These are phyloP conservation scores for Peronospora belbahrii DNA, from an alignment of 352 stramenopile genomes.

Conservation along the genomic window DNA sequence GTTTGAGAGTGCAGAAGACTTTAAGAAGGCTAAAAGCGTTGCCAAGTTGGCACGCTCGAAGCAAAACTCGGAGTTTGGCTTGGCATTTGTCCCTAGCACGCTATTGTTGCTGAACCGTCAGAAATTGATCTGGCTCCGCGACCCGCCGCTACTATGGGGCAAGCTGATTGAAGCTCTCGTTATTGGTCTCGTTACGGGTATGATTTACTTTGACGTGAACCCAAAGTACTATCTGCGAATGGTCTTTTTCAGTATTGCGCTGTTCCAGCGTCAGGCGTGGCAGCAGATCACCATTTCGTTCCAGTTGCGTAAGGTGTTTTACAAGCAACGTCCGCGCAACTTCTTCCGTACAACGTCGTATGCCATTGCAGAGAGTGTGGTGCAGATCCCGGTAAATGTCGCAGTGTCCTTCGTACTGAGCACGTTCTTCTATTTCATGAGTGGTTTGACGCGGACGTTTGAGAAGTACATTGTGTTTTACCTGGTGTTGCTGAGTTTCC, in stretches of 20 bases:
- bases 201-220: slow-evolving; percentile 57
- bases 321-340: slow-evolving; percentile 86
- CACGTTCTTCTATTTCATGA: slow-evolving; percentile 87
- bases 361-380: slow-evolving; percentile 52
- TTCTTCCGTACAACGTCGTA: slow-evolving; percentile 87
- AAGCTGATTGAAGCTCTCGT: slow-evolving; percentile 61
- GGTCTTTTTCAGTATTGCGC: slow-evolving; percentile 60
- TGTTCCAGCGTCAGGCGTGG: slow-evolving; percentile 70
- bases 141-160: slow-evolving; percentile 51
- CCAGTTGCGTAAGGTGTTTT: slow-evolving; percentile 80
- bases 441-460: slow-evolving; percentile 56
- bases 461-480: slow-evolving; percentile 76
- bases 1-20: slow-evolving; percentile 44
- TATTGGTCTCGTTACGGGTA: slow-evolving; percentile 78
- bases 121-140: slow-evolving; percentile 55
- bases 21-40: slow-evolving; percentile 45
- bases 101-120: slow-evolving; percentile 46
- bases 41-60: slow-evolving; percentile 42
- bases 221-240: slow-evolving; percentile 58
- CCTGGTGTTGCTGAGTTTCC: slow-evolving; percentile 67
- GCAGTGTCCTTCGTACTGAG: slow-evolving; percentile 47
- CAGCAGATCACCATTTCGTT: slow-evolving; percentile 71
- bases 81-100: slow-evolving; percentile 36
- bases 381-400: slow-evolving; percentile 66
- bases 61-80: slow-evolving; percentile 43